A percentile compares a stretch with the other conserved stretches of the same genome.
Conservation (phyloP, 2,329 filamentous ascomycete species). For the Ascochyta lentis region DNA sequence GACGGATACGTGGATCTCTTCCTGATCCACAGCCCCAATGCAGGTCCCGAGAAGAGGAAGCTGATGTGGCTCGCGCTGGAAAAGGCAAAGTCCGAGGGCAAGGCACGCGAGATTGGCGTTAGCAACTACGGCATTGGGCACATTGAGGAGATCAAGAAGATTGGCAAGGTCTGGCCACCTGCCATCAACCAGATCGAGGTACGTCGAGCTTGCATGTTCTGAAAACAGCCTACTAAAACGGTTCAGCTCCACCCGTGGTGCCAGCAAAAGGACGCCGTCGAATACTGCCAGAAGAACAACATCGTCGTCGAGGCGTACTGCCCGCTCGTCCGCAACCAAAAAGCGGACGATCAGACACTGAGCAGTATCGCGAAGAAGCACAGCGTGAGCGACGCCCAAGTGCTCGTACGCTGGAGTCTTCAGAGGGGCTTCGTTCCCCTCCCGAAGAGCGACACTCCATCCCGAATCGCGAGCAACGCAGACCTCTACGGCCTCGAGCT, state of each 20-base stretch:
- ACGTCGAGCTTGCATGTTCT: conserved; percentile 29
- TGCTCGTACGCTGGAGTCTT: conserved; percentile 80
- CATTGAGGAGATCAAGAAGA: conserved; percentile 71
- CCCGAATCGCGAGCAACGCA: conserved; percentile 45
- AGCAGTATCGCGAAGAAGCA: conserved; percentile 73
- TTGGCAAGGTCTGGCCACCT: conserved; percentile 72
- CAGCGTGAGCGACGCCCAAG: conserved; percentile 74
- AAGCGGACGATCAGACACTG: conserved; percentile 72
- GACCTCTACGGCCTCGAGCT: conserved; percentile 48
- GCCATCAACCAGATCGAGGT: conserved; percentile 77
- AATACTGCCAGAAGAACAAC: conserved; percentile 64
- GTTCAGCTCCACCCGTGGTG: conserved; percentile 74
- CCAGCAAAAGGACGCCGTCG: conserved; percentile 66
- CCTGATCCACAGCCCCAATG: conserved; percentile 70
- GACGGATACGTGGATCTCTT: conserved; percentile 74
- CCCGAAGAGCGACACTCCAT: conserved; percentile 49
- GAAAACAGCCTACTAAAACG: conserved; percentile 5
- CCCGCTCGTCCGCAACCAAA: conserved; percentile 72
- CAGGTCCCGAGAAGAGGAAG: conserved; percentile 62
- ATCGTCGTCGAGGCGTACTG: conserved; percentile 71
- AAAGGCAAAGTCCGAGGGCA: conserved; percentile 65
- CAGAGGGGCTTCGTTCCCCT: conserved; percentile 67
- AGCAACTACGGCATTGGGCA: conserved; percentile 74
- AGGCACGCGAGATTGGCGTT: conserved; percentile 71
- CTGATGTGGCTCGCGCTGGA: conserved; percentile 72